Conservation (phyloP, 345 rosid genomes). For the Dimocarpus longan region DNA sequence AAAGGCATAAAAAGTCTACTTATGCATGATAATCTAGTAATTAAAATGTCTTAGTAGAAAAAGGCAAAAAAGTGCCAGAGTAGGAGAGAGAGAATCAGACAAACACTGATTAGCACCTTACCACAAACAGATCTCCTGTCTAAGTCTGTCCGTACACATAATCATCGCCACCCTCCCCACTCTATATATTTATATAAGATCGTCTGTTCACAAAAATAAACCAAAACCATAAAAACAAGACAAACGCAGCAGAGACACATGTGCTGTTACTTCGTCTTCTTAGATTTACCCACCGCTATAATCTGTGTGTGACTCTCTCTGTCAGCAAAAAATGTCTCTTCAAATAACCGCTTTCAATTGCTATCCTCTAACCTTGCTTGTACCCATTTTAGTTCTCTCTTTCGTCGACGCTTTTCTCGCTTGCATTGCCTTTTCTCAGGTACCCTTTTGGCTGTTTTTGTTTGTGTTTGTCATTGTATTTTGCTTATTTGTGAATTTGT, state of each 20-base stretch:
- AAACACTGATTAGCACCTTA: not conserved
- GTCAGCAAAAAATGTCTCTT: conserved; percentile 13
- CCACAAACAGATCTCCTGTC: not conserved
- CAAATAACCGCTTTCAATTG: conserved; percentile 21
- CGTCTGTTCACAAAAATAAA: not conserved
- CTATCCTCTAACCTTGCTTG: conserved; percentile 29
- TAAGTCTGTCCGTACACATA: conserved; percentile 13
- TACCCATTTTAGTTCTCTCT: conserved; percentile 34
- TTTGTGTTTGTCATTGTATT: not conserved
- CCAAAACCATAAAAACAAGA: not conserved
- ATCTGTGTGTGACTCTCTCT: not conserved
- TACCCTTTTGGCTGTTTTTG: conserved; percentile 7
- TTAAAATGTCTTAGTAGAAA: too few species aligned
- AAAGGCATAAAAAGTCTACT: too few species aligned
- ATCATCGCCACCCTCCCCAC: not conserved
- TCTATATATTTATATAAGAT: not conserved
- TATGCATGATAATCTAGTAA: too few species aligned
- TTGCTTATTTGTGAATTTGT: not conserved
- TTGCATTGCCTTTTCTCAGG: conserved; percentile 46
- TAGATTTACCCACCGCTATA: not conserved
- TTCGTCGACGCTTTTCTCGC: conserved; percentile 39
- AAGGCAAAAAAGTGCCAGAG: too few species aligned
- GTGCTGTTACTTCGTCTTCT: not conserved
- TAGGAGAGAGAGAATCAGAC: not conserved
- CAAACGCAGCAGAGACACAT: not conserved